Evolutionary conservation across 805 yeast species (phyloP).

Genomic region (Wickerhamomyces strasburgensis): DNA sequence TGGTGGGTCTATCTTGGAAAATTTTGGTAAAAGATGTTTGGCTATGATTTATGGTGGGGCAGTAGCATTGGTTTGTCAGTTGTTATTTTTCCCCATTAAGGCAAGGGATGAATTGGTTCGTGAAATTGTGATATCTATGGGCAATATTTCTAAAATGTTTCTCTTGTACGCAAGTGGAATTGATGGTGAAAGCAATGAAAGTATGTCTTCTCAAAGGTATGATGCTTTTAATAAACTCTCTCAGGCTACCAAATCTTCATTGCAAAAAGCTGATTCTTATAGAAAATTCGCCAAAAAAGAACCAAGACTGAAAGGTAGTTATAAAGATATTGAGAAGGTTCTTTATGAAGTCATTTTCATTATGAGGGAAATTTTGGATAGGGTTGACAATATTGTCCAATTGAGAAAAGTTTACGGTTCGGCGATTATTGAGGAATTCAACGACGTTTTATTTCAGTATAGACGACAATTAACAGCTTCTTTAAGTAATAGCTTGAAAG

Average conservation of each 20-base stretch:
- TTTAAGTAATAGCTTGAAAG: conserved; percentile 33
- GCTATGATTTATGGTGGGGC: conserved; percentile 49
- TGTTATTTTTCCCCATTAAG: conserved; percentile 40
- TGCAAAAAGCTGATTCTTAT: conserved; percentile 36
- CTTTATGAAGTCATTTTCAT: conserved; percentile 42
- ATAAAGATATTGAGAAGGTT: conserved; percentile 33
- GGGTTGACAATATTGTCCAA: conserved; percentile 41
- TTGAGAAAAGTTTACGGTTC: conserved; percentile 40
- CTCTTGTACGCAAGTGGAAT: conserved; percentile 36
- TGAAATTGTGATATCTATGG: conserved; percentile 37
- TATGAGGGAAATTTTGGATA: conserved; percentile 40
- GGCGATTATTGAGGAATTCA: conserved; percentile 41
- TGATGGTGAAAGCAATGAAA: conserved; percentile 28
- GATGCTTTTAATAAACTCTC: conserved; percentile 30
- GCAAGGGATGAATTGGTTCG: conserved; percentile 41
- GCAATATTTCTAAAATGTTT: conserved; percentile 35
- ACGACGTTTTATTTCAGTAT: conserved; percentile 34
- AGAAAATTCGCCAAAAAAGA: conserved; percentile 39
- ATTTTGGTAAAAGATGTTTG: conserved; percentile 45
- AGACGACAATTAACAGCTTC: conserved; percentile 42
- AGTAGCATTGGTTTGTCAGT: conserved; percentile 41
- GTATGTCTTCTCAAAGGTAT: conserved; percentile 28
- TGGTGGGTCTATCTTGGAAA: conserved; percentile 36
- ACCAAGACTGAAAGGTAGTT: conserved; percentile 44
- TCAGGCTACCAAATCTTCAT: conserved; percentile 33